phyloP scores from a whole-genome alignment of 306 rosid genomes.

The Cicer yamashitae region DNA sequence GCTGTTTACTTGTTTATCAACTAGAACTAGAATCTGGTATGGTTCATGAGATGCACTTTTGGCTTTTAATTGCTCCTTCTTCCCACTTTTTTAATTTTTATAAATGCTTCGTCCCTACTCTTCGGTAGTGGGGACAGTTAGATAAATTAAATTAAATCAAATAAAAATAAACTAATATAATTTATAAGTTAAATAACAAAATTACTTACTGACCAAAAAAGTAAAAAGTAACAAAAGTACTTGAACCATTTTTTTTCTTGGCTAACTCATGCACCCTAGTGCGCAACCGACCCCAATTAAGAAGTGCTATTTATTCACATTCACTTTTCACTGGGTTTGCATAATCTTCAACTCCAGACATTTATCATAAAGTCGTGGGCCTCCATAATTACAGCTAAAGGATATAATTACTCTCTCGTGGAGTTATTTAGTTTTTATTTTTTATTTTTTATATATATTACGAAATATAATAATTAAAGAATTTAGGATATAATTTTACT shows the following conservation, averaged over 20 bases:
- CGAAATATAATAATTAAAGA: too few species aligned
- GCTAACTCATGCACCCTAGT: constrained; percentile 27
- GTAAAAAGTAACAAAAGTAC: not conserved
- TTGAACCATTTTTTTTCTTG: not conserved
- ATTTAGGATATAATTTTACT: too few species aligned
- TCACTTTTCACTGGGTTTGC: too few species aligned
- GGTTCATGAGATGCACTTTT: constrained; percentile 29
- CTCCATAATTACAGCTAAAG: constrained; percentile 43
- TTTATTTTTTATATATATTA: too few species aligned
- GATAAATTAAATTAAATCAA: not conserved
- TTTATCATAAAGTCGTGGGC: constrained; percentile 48
- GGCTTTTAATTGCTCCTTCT: constrained; percentile 15
- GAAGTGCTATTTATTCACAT: too few species aligned
- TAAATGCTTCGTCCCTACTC: not conserved
- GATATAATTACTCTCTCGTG: constrained; percentile 34
- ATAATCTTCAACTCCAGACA: not conserved
- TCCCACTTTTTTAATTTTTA: too few species aligned
- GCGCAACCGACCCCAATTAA: constrained; percentile 27
- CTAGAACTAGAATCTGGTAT: constrained; percentile 22
- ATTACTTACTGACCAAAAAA: not conserved
- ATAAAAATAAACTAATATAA: too few species aligned
- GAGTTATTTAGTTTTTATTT: too few species aligned
- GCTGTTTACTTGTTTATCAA: constrained; percentile 25
- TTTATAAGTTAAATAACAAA: too few species aligned
- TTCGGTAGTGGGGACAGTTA: constrained; percentile 24